Percentiles rank a stretch among this genome's conserved stretches.
Evolutionary conservation across 768 basidiomycete species (phyloP).

Genomic region (Phylloporus rhodoxanthus): DNA sequence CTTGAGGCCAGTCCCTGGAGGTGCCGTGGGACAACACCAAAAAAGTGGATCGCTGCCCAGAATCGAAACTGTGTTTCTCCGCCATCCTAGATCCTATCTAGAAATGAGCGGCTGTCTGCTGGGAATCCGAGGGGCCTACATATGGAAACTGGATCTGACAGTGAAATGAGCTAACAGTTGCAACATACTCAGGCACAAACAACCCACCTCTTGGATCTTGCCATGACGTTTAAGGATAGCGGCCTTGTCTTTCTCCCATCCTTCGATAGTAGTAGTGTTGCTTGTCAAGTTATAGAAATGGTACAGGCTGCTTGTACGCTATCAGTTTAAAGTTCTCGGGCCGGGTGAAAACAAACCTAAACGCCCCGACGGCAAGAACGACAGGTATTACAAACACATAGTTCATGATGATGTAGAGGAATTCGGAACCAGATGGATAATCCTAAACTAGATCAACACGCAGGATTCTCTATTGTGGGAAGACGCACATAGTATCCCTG

Average conservation of each 20-base stretch:
- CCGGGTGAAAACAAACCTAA: slow-evolving; percentile 52
- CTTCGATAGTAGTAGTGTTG: slow-evolving; percentile 95
- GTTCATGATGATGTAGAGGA: slow-evolving; percentile 85
- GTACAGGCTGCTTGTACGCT: slow-evolving; percentile 56
- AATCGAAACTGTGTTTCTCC: slow-evolving; percentile 69
- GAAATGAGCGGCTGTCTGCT: slow-evolving; percentile 8
- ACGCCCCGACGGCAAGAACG: slow-evolving; percentile 77
- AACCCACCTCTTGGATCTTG: slow-evolving; percentile 68
- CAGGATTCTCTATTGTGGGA: neutral
- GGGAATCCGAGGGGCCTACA: slow-evolving; percentile 39
- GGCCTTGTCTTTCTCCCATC: slow-evolving; percentile 96
- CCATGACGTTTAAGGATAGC: slow-evolving; percentile 80
- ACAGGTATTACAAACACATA: slow-evolving; percentile 83
- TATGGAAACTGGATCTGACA: slow-evolving; percentile 86
- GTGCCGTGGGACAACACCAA: slow-evolving; percentile 78
- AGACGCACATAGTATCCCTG: slow-evolving; percentile 51
- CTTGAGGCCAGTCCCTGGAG: slow-evolving; percentile 67
- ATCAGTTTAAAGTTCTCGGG: slow-evolving; percentile 11
- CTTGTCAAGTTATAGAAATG: slow-evolving; percentile 71
- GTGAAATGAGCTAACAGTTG: slow-evolving; percentile 2
- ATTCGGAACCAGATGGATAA: slow-evolving; percentile 59
- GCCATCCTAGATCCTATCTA: slow-evolving; percentile 67
- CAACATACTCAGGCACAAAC: neutral
- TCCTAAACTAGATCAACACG: slow-evolving; percentile 40
- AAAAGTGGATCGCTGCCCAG: slow-evolving; percentile 68